A percentile compares a stretch with the other conserved stretches of the same genome.
Conservation (phyloP, 2,329 filamentous ascomycete species). For the Malbranchea zuffiana region DNA sequence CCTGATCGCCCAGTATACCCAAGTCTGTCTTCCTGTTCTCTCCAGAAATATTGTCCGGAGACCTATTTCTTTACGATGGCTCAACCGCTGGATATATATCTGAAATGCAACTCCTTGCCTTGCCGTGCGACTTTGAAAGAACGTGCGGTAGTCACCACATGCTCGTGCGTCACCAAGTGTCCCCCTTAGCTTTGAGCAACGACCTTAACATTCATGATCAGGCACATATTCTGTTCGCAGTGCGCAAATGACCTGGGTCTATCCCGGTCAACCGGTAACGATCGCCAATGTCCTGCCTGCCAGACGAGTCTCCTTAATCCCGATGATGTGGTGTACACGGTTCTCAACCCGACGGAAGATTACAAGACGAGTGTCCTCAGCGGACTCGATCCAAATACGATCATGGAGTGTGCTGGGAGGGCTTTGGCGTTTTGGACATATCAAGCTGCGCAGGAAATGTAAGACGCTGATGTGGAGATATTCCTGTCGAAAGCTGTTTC, state of each 20-base stretch:
- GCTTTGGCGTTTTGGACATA: conserved; percentile 79
- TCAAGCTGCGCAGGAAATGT: conserved; percentile 75
- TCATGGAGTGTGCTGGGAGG: conserved; percentile 77
- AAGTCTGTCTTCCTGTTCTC: too few relatives aligned
- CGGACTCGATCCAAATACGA: conserved; percentile 65
- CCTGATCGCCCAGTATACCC: too few relatives aligned
- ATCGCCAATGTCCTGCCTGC: conserved; percentile 65
- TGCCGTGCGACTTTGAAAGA: conserved; percentile 61
- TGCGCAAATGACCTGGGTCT: conserved; percentile 60
- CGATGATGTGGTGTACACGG: conserved; percentile 62
- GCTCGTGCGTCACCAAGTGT: conserved; percentile 49
- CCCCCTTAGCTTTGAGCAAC: not conserved
- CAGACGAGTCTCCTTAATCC: conserved; percentile 54
- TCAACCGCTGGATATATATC: conserved; percentile 55
- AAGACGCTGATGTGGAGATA: conserved; percentile 20
- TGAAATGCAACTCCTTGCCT: conserved; percentile 70
- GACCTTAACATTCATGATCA: conserved; percentile 25
- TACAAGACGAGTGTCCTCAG: conserved; percentile 81
- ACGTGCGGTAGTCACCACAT: conserved; percentile 74
- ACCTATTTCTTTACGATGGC: conserved; percentile 9
- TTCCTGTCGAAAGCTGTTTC: not conserved
- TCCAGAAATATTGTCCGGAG: not conserved
- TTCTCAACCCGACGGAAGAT: conserved; percentile 70
- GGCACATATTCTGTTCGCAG: conserved; percentile 73
- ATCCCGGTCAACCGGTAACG: conserved; percentile 42